phyloP scores from a whole-genome alignment of 1,284 basidiomycete genomes.

The Gomphus bonarii region DNA sequence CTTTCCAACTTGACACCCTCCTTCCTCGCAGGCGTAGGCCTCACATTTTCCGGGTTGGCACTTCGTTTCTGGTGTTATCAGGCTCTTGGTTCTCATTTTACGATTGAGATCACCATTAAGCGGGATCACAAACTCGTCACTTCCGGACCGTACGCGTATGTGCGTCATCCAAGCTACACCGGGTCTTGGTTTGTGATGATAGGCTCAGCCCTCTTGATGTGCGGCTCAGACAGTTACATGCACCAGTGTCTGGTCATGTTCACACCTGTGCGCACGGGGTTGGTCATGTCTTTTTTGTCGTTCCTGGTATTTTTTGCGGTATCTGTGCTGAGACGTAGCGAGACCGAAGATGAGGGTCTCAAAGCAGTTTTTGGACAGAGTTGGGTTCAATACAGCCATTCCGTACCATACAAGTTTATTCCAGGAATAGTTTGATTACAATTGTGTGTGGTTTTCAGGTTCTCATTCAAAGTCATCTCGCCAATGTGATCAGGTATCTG shows the following conservation, averaged over 20 bases:
- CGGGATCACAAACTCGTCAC: conserved; percentile 12
- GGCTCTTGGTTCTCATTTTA: conserved; percentile 10
- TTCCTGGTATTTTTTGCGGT: background rate
- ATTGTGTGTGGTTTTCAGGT: background rate
- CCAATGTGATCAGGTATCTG: too few species aligned
- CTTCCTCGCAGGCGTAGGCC: background rate
- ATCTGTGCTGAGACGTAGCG: background rate
- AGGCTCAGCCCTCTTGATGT: background rate
- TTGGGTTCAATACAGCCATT: conserved; percentile 13
- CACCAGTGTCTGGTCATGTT: background rate
- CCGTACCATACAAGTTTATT: conserved; percentile 14
- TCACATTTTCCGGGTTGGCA: background rate
- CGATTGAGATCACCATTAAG: conserved; percentile 9
- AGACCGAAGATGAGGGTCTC: conserved; percentile 29
- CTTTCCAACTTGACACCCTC: background rate
- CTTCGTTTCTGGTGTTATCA: conserved; percentile 6
- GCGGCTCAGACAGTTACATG: background rate
- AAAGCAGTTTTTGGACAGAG: conserved; percentile 16
- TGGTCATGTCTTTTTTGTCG: background rate
- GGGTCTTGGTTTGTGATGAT: background rate
- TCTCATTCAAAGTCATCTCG: too few species aligned
- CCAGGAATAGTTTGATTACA: conserved; percentile 11
- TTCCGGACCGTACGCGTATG: conserved; percentile 9
- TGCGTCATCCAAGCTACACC: conserved; percentile 12
- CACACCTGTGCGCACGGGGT: background rate